A percentile compares a stretch with the other conserved stretches of the same genome.
Evolutionary conservation across 257 asterid species (phyloP).

Genomic region (Hygrophila difformis): DNA sequence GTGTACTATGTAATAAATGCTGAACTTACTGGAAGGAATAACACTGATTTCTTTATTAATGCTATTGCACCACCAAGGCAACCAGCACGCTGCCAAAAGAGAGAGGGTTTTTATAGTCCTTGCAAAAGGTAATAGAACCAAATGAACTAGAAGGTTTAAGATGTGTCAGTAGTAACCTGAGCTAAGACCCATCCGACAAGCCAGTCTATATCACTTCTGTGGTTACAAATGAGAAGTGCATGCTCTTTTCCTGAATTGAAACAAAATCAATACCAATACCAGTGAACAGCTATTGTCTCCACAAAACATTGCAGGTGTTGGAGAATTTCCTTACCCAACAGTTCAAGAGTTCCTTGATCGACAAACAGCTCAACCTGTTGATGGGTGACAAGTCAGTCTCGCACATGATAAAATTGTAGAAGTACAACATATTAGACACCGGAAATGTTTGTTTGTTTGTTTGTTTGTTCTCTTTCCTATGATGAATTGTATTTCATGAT

Average conservation of each 20-base stretch:
- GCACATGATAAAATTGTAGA: no score
- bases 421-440: no score
- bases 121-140: constrained; percentile 1
- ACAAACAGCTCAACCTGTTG: constrained; percentile 57
- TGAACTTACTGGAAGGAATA: constrained; percentile 59
- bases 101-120: constrained; percentile 10
- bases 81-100: constrained; percentile 53
- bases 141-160: constrained; percentile 1
- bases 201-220: constrained; percentile 80
- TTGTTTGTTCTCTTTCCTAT: no score
- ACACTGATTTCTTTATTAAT: constrained; percentile 43
- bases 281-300: background rate
- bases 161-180: constrained; percentile 41
- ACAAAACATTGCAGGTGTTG: background rate
- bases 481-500: no score
- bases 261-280: constrained; percentile 3
- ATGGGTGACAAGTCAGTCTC: constrained; percentile 18
- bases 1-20: background rate
- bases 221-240: constrained; percentile 70
- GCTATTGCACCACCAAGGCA: constrained; percentile 75
- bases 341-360: constrained; percentile 48
- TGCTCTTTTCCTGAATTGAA: constrained; percentile 61
- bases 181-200: constrained; percentile 82
- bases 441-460: no score
- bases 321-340: constrained; percentile 48